These are phyloP conservation scores for Nemania diffusa DNA, from an alignment of 2,329 filamentous ascomycete genomes.

Conservation along the genomic window DNA sequence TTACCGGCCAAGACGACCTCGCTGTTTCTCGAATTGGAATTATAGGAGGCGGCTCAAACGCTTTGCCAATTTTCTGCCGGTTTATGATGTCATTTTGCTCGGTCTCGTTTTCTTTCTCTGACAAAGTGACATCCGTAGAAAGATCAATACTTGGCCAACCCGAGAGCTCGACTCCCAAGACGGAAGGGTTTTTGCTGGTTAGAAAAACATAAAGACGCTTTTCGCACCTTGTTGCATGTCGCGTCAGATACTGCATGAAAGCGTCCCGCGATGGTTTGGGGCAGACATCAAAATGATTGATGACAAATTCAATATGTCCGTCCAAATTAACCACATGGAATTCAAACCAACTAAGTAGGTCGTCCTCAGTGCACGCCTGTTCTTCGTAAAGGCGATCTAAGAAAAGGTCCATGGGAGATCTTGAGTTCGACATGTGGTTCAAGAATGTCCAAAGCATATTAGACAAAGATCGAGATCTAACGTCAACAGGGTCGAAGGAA, in stretches of 20 bases:
- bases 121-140: neutral
- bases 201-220: slow-evolving; percentile 1
- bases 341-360: slow-evolving; percentile 14
- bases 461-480: slow-evolving; percentile 14
- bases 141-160: slow-evolving; percentile 15
- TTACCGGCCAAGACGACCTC: neutral
- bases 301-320: slow-evolving; percentile 3
- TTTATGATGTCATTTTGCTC: neutral
- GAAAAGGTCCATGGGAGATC: neutral
- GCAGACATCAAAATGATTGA: slow-evolving; percentile 19
- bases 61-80: neutral
- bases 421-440: neutral
- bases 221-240: neutral
- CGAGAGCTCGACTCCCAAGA: slow-evolving; percentile 4
- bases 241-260: slow-evolving; percentile 2
- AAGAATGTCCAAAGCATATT: slow-evolving; percentile 21
- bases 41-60: neutral
- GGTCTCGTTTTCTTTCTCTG: neutral
- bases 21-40: neutral
- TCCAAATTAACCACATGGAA: slow-evolving; percentile 4
- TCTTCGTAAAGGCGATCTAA: slow-evolving; percentile 15
- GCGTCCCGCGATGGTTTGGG: slow-evolving; percentile 1
- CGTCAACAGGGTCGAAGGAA: slow-evolving; percentile 4
- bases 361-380: slow-evolving; percentile 12
- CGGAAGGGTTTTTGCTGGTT: slow-evolving; percentile 8